Evolutionary conservation across 768 basidiomycete genomes (phyloP).

Genomic region (Pisolithus marmoratus): DNA sequence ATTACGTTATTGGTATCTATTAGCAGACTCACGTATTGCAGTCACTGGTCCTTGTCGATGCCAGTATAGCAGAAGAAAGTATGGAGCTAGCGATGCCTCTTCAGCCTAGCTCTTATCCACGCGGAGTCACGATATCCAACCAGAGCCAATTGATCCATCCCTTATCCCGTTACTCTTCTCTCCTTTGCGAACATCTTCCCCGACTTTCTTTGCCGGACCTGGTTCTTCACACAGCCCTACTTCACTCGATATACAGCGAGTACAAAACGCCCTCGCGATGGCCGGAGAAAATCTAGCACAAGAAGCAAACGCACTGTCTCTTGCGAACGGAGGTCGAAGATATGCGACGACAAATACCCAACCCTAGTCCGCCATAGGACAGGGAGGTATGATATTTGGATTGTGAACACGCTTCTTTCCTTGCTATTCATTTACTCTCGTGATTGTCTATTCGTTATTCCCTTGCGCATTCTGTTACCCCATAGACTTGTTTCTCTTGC

Average conservation of each 20-base stretch:
- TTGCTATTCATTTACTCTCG: not conserved
- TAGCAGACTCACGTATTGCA: not conserved
- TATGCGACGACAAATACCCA: slow-evolving; percentile 9
- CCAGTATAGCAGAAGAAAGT: slow-evolving; percentile 33
- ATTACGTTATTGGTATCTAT: not conserved
- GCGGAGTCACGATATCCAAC: not conserved
- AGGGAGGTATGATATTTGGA: not conserved
- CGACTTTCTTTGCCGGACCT: not conserved
- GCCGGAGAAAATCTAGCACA: slow-evolving; percentile 16
- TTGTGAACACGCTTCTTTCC: not conserved
- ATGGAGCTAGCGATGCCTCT: slow-evolving; percentile 54
- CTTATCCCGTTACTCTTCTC: slow-evolving; percentile 17
- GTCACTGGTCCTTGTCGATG: slow-evolving; percentile 25
- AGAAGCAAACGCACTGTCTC: slow-evolving; percentile 17
- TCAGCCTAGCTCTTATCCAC: slow-evolving; percentile 26
- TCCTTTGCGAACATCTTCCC: slow-evolving; percentile 16
- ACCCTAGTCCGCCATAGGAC: not conserved
- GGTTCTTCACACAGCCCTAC: slow-evolving; percentile 4
- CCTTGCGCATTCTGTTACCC: not conserved
- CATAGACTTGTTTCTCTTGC: not conserved
- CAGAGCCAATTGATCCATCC: slow-evolving; percentile 1
- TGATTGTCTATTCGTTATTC: not conserved
- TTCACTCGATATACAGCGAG: slow-evolving; percentile 15
- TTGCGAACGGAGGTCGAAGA: slow-evolving; percentile 19
- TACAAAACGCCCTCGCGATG: slow-evolving; percentile 15